Conservation (phyloP, 2,329 filamentous ascomycete genomes). For the Dendrostoma leiphaemia region DNA sequence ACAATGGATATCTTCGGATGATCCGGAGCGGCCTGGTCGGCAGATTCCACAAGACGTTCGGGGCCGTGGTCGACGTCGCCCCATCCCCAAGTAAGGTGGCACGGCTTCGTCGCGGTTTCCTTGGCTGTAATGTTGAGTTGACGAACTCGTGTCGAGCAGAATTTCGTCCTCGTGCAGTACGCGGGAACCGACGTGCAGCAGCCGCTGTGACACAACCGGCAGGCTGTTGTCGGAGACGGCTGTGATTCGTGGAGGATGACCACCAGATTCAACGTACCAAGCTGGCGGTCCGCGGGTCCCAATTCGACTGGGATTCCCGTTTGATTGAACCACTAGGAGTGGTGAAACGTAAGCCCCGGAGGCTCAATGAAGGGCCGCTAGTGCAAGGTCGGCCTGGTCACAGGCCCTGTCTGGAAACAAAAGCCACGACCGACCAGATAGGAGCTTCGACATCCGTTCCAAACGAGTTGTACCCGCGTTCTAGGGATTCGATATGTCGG, state of each 20-base stretch:
- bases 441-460: constrained; percentile 13
- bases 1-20: not conserved
- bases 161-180: not conserved
- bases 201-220: not conserved
- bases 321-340: not conserved
- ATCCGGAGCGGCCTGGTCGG: constrained; percentile 4
- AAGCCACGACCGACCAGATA: constrained; percentile 2
- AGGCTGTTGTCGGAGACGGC: not conserved
- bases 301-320: not conserved
- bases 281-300: not conserved
- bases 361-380: constrained; percentile 9
- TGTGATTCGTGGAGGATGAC: constrained; percentile 3
- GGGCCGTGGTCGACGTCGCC: not conserved
- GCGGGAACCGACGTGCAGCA: not conserved
- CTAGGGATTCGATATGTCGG: too few relatives aligned
- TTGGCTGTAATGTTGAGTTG: not conserved
- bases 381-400: not conserved
- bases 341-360: constrained; percentile 8
- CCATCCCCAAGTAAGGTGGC: not conserved
- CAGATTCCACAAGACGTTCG: not conserved
- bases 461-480: too few relatives aligned
- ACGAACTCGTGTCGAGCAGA: not conserved
- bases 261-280: not conserved
- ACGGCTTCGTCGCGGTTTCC: not conserved
- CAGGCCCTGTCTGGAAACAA: not conserved